Percentiles rank a stretch among this genome's conserved stretches.
phyloP scores from a whole-genome alignment of 2,329 filamentous ascomycete species.

The Pseudophaeomoniella oleicola region DNA sequence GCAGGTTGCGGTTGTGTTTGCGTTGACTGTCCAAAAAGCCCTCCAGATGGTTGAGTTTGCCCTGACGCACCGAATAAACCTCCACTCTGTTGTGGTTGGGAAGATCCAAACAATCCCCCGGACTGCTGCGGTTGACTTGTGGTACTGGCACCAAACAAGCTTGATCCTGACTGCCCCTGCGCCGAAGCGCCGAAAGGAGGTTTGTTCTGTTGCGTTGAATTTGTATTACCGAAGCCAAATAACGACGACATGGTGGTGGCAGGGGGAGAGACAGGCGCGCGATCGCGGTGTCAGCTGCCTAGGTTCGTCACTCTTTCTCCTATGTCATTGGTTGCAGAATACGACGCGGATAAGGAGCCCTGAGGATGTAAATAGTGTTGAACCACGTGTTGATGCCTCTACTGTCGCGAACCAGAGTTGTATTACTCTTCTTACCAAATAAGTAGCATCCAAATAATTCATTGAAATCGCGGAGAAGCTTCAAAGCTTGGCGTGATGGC shows the following conservation, averaged over 20 bases:
- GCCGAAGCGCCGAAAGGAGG: neutral
- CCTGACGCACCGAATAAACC: conserved; percentile 16
- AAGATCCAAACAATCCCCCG: neutral
- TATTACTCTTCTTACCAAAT: too few relatives aligned
- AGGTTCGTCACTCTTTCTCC: too few relatives aligned
- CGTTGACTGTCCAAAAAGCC: conserved; percentile 5
- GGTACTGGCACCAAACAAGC: neutral
- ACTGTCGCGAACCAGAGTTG: too few relatives aligned
- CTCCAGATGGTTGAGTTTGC: conserved; percentile 1
- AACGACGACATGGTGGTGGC: neutral
- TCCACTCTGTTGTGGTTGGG: conserved; percentile 17
- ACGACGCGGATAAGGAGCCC: too few relatives aligned
- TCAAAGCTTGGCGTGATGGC: too few relatives aligned
- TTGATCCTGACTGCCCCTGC: neutral
- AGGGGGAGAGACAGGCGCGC: neutral
- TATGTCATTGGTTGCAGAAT: too few relatives aligned
- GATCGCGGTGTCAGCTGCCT: neutral
- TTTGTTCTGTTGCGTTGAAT: neutral
- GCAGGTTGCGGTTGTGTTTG: conserved; percentile 9
- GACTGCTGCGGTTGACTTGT: neutral
- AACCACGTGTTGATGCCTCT: too few relatives aligned
- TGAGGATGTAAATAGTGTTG: too few relatives aligned
- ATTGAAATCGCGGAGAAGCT: too few relatives aligned
- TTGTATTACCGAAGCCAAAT: neutral
- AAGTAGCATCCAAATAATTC: too few relatives aligned